Conservation (phyloP, 140 eudicot species). For the Stevia rebaudiana region DNA sequence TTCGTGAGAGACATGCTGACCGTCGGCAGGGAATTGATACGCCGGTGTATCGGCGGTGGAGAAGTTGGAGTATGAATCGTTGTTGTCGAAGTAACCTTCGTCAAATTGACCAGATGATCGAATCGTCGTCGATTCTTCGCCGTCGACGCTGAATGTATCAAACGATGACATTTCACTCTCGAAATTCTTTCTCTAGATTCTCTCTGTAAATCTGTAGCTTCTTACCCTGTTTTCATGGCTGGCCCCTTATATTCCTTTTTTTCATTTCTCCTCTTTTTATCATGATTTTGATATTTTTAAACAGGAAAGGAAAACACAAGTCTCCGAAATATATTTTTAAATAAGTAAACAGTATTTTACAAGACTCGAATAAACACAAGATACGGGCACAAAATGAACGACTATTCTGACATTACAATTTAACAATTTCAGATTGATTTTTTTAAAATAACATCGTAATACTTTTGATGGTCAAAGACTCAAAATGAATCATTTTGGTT, state of each 20-base stretch:
- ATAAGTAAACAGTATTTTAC: too few species aligned
- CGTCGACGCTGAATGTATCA: slow-evolving; percentile 62
- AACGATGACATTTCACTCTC: slow-evolving; percentile 34
- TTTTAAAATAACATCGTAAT: too few species aligned
- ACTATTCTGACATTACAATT: too few species aligned
- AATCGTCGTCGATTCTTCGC: slow-evolving; percentile 36
- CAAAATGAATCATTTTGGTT: too few species aligned
- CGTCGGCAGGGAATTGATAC: slow-evolving; percentile 30
- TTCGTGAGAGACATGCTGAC: slow-evolving; percentile 28
- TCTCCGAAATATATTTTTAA: too few species aligned
- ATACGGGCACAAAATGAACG: too few species aligned
- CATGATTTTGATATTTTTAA: too few species aligned
- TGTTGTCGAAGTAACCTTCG: slow-evolving; percentile 45
- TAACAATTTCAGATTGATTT: too few species aligned
- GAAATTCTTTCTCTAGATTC: slow-evolving; percentile 18
- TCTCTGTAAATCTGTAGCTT: slow-evolving; percentile 7
- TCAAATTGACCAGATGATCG: slow-evolving; percentile 39
- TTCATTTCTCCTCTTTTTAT: too few species aligned
- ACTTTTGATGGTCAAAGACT: too few species aligned
- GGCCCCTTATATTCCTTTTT: slow-evolving; percentile 5
- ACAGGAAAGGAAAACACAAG: too few species aligned
- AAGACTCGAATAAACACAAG: too few species aligned
- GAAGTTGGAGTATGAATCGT: slow-evolving; percentile 38
- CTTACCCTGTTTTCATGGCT: slow-evolving; percentile 27
- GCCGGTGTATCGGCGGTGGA: slow-evolving; percentile 34